Evolutionary conservation across 1,139 yeast genomes (phyloP).

Genomic region (Saccharomyces hybrid): DNA sequence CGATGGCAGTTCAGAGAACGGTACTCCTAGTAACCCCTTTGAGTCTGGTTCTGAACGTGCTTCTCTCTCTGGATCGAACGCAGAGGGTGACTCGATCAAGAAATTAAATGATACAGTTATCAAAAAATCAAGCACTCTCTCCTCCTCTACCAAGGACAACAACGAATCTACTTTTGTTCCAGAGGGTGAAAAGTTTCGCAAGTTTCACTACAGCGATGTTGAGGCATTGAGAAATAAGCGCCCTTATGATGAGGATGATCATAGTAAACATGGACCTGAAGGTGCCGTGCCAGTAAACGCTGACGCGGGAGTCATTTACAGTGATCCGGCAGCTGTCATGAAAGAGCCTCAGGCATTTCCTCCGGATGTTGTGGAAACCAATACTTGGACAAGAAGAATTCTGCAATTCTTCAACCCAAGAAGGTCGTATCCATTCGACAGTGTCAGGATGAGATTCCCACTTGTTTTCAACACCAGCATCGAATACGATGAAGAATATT

Average conservation of each 20-base stretch:
- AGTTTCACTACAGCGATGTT: constrained; percentile 20
- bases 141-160: constrained; percentile 3
- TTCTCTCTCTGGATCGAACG: not conserved
- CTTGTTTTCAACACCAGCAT: constrained; percentile 32
- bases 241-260: constrained; percentile 3
- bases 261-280: constrained; percentile 3
- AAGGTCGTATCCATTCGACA: constrained; percentile 30
- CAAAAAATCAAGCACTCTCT: not conserved
- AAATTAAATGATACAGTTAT: not conserved
- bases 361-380: constrained; percentile 12
- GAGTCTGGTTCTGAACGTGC: not conserved
- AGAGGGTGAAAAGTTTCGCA: constrained; percentile 23
- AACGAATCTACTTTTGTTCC: constrained; percentile 22
- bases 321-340: constrained; percentile 20
- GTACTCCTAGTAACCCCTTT: not conserved
- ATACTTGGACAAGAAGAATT: constrained; percentile 18
- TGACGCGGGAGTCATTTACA: constrained; percentile 23
- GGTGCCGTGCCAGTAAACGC: constrained; percentile 16
- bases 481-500: constrained; percentile 30
- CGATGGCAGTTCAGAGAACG: not conserved
- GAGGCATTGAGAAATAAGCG: constrained; percentile 8
- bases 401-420: constrained; percentile 33
- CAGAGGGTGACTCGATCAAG: not conserved
- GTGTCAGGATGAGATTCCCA: constrained; percentile 32
- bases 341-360: constrained; percentile 20